Evolutionary conservation across 1,284 basidiomycete species (phyloP), one percentile per base, ranked within the genome.

Genomic region (Ceratobasidium sp.): DNA sequence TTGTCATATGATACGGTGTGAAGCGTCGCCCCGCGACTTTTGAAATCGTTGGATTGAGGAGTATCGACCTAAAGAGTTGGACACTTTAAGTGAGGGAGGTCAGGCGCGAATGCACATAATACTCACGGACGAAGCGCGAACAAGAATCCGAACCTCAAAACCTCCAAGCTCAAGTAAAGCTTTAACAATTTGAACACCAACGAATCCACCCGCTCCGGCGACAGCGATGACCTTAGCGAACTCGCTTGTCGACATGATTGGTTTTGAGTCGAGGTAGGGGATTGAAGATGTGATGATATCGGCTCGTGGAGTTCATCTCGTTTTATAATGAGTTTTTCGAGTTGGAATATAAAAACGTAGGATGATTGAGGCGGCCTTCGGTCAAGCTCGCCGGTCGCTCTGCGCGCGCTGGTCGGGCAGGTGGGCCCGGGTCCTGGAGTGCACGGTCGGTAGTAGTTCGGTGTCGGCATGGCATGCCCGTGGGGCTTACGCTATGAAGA

Each of bases 221-320:
- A 60, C 31, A 41, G 57, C 57, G 22, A 60, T 36, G 19, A 60
- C 57, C 19, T 60, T 60, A 44, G 57, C 57, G 36, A n/a, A 15
- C 59, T n/a, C n/a, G n/a, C n/a, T n/a, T n/a, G n/a, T n/a, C 4
- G 36, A 41, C 36, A 41, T 41, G 36, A 41, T 41, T n/a, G n/a
- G n/a, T n/a, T n/a, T n/a, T n/a, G n/a, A n/a, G n/a, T n/a, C n/a
- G n/a, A n/a, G n/a, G n/a, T n/a, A n/a, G n/a, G n/a, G n/a, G n/a
- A n/a, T n/a, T n/a, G n/a, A n/a, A n/a, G n/a, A n/a, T n/a, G n/a
- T n/a, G n/a, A n/a, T n/a, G n/a, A n/a, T n/a, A n/a, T n/a, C n/a
- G n/a, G n/a, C n/a, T n/a, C n/a, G n/a, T n/a, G n/a, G n/a, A n/a
- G n/a, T n/a, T n/a, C n/a, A n/a, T n/a, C n/a, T n/a, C n/a, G n/a